Conservation (phyloP, 768 basidiomycete genomes). For the Boletus tomentosulus region DNA sequence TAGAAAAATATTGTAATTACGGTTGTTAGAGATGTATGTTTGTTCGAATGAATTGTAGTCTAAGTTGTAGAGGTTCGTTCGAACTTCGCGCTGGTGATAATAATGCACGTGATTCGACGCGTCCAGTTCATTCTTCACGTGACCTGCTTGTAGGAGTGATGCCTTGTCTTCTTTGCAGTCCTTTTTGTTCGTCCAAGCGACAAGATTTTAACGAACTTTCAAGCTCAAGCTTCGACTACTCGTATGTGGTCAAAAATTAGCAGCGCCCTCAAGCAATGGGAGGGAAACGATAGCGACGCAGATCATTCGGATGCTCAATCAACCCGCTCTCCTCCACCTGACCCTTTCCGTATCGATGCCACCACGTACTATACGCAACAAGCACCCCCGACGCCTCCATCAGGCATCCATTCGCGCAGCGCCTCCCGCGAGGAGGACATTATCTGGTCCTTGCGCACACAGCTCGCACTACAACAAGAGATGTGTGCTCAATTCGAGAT, state of each 20-base stretch:
- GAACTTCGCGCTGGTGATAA: background rate
- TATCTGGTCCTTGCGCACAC: slow-evolving; percentile 70
- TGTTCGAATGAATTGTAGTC: background rate
- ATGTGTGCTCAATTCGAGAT: slow-evolving; percentile 72
- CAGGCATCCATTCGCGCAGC: slow-evolving; percentile 48
- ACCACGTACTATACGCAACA: slow-evolving; percentile 77
- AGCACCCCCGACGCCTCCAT: slow-evolving; percentile 61
- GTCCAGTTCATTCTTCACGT: slow-evolving; percentile 29
- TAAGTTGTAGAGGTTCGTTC: background rate
- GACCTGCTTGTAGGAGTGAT: slow-evolving; percentile 3
- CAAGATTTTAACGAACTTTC: background rate
- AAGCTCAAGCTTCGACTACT: background rate
- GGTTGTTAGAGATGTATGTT: slow-evolving; percentile 6
- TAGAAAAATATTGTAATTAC: slow-evolving; percentile 7
- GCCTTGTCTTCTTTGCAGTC: background rate
- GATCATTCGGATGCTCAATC: slow-evolving; percentile 15
- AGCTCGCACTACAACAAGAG: slow-evolving; percentile 71
- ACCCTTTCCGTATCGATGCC: slow-evolving; percentile 71
- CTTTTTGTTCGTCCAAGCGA: background rate
- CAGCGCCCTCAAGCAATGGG: slow-evolving; percentile 47
- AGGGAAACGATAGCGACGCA: slow-evolving; percentile 19
- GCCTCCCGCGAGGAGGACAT: slow-evolving; percentile 68
- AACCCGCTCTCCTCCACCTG: slow-evolving; percentile 46
- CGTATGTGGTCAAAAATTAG: slow-evolving; percentile 63
- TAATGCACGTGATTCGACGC: slow-evolving; percentile 24